Evolutionary conservation across 768 basidiomycete genomes (phyloP).

Genomic region (Naganishia kalamii): DNA sequence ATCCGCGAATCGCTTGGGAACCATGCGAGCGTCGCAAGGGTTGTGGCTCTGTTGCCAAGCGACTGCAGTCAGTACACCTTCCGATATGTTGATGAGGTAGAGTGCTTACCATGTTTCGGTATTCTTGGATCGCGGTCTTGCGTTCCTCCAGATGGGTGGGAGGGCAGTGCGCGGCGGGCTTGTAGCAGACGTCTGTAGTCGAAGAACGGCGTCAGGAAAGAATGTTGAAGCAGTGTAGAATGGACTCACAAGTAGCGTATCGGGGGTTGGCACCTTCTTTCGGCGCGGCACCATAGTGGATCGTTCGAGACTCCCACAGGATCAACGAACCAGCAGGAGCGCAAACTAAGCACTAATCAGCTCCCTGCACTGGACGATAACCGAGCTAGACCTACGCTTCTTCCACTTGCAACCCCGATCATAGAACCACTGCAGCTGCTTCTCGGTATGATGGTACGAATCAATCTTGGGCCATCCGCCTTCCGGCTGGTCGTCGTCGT

Average conservation of each 20-base stretch:
- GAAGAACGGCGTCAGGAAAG: neutral
- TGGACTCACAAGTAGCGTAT: slow-evolving; percentile 42
- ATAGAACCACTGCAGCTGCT: slow-evolving; percentile 45
- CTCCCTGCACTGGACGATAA: neutral
- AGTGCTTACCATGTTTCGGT: slow-evolving; percentile 30
- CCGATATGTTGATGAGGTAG: neutral
- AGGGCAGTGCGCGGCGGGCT: slow-evolving; percentile 34
- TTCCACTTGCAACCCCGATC: slow-evolving; percentile 45
- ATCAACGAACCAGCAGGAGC: slow-evolving; percentile 45
- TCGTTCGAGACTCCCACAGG: slow-evolving; percentile 43
- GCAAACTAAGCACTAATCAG: slow-evolving; percentile 23
- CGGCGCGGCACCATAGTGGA: slow-evolving; percentile 44
- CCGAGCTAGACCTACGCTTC: slow-evolving; percentile 20
- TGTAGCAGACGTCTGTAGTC: slow-evolving; percentile 42
- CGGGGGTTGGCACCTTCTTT: slow-evolving; percentile 31
- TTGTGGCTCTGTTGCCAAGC: slow-evolving; percentile 4
- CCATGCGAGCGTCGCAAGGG: slow-evolving; percentile 14
- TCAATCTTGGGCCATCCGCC: slow-evolving; percentile 26
- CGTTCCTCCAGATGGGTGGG: slow-evolving; percentile 27
- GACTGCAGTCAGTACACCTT: neutral
- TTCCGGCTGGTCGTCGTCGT: slow-evolving; percentile 30
- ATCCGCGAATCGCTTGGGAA: neutral
- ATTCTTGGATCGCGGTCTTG: slow-evolving; percentile 29
- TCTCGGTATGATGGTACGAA: slow-evolving; percentile 29
- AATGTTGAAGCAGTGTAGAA: neutral